A percentile compares a stretch with the other conserved stretches of the same genome.
Evolutionary conservation across 2,329 filamentous ascomycete species (phyloP).

Genomic region (Cladophialophora exuberans): DNA sequence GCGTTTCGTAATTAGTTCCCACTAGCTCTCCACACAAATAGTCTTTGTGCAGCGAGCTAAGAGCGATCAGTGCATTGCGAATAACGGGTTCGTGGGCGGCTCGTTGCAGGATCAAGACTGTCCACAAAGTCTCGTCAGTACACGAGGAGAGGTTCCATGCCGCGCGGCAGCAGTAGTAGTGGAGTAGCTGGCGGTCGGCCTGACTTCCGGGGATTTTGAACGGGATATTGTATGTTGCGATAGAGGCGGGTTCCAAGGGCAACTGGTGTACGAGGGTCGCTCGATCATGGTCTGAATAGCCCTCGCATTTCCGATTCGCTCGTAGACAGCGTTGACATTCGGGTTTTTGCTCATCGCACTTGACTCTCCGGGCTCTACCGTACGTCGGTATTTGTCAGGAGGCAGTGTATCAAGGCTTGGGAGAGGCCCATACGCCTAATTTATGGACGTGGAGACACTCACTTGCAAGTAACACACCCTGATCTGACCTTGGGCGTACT

Average conservation of each 20-base stretch:
- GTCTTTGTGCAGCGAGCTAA: conserved; percentile 66
- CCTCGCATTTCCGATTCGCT: conserved; percentile 61
- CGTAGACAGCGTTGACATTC: conserved; percentile 57
- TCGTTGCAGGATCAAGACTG: conserved; percentile 62
- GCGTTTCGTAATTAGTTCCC: background rate
- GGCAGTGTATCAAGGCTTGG: background rate
- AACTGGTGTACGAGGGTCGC: conserved; percentile 1
- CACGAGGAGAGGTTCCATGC: conserved; percentile 67
- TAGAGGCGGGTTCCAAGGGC: conserved; percentile 38
- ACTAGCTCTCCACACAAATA: conserved; percentile 22
- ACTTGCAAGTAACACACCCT: conserved; percentile 29
- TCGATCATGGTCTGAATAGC: conserved; percentile 46
- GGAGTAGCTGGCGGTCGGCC: conserved; percentile 39
- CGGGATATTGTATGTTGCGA: conserved; percentile 20
- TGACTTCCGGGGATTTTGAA: conserved; percentile 23
- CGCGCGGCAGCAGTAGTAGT: conserved; percentile 63
- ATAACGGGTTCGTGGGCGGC: conserved; percentile 65
- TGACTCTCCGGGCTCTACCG: conserved; percentile 14
- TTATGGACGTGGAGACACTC: conserved; percentile 2
- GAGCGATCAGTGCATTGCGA: conserved; percentile 65
- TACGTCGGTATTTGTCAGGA: background rate
- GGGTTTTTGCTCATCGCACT: conserved; percentile 36
- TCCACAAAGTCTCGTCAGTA: conserved; percentile 70
- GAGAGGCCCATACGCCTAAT: background rate
- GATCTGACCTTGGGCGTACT: conserved; percentile 25